Evolutionary conservation across 2,329 filamentous ascomycete genomes (phyloP).

Genomic region (Teratosphaeria gauchensis): DNA sequence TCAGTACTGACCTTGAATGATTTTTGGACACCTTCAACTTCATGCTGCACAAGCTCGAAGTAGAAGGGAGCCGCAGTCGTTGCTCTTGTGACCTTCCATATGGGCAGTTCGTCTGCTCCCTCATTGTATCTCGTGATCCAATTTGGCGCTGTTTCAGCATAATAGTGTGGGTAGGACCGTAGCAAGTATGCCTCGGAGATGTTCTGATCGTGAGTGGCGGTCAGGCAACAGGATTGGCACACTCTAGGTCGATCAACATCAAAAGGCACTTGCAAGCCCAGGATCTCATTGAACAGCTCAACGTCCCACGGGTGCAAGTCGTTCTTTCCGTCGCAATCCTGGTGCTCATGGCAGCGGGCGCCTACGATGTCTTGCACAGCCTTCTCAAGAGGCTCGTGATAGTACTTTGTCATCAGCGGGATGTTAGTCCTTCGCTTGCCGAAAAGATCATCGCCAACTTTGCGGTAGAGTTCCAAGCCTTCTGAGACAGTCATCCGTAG

Average conservation of each 20-base stretch:
- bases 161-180: slow-evolving; percentile 39
- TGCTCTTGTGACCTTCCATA: slow-evolving; percentile 44
- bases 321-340: slow-evolving; percentile 31
- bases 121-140: slow-evolving; percentile 42
- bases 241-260: slow-evolving; percentile 24
- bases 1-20: slow-evolving; percentile 30
- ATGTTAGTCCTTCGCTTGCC: slow-evolving; percentile 34
- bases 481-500: slow-evolving; percentile 41
- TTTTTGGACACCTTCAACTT: slow-evolving; percentile 29
- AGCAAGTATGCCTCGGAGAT: slow-evolving; percentile 41
- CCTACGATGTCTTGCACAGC: slow-evolving; percentile 38
- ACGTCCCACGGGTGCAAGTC: slow-evolving; percentile 37
- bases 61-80: slow-evolving; percentile 46
- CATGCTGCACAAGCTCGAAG: slow-evolving; percentile 40
- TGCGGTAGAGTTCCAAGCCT: slow-evolving; percentile 37
- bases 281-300: slow-evolving; percentile 8
- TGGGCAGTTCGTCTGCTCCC: slow-evolving; percentile 36
- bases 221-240: slow-evolving; percentile 36
- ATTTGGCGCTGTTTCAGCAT: slow-evolving; percentile 29
- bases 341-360: slow-evolving; percentile 35
- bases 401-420: slow-evolving; percentile 40
- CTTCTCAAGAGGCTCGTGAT: slow-evolving; percentile 39
- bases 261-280: slow-evolving; percentile 14
- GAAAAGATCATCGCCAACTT: slow-evolving; percentile 40
- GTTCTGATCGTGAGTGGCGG: slow-evolving; percentile 38